phyloP scores from a whole-genome alignment of 345 rosid species.

The Clarkia xantiana region DNA sequence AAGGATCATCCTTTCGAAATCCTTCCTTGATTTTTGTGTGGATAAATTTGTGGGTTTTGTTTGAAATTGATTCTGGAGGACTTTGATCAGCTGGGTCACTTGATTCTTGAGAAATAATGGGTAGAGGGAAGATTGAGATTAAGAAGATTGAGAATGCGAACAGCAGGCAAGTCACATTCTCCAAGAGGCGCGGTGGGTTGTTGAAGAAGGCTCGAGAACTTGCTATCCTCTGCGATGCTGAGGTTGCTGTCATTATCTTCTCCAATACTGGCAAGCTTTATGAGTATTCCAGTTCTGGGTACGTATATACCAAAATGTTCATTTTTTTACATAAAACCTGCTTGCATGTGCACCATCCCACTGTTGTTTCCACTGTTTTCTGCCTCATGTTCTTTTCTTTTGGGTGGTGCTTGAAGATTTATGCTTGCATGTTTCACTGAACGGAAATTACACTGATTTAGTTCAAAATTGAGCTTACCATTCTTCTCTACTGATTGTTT shows the following conservation, averaged over 20 bases:
- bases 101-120: conserved; percentile 27
- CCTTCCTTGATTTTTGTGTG: background rate
- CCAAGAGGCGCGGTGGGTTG: conserved; percentile 81
- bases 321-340: background rate
- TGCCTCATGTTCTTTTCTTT: background rate
- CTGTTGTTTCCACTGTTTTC: background rate
- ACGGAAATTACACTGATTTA: no score
- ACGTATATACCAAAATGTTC: conserved; percentile 6
- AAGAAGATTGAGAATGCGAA: conserved; percentile 89
- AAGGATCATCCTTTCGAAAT: background rate
- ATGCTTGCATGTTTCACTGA: no score
- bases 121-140: conserved; percentile 90
- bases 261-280: conserved; percentile 87
- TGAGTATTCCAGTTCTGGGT: conserved; percentile 77
- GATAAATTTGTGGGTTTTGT: background rate
- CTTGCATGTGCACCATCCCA: conserved; percentile 1
- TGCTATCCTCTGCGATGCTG: conserved; percentile 83
- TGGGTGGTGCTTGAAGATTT: no score
- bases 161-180: conserved; percentile 94
- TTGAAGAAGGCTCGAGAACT: conserved; percentile 85
- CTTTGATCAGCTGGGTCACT: background rate
- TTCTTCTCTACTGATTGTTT: no score
- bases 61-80: background rate
- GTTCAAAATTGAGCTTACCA: no score
- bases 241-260: conserved; percentile 87